These are phyloP conservation scores for Saccharomycopsis sp. DNA, from an alignment of 805 yeast genomes.

Conservation along the genomic window DNA sequence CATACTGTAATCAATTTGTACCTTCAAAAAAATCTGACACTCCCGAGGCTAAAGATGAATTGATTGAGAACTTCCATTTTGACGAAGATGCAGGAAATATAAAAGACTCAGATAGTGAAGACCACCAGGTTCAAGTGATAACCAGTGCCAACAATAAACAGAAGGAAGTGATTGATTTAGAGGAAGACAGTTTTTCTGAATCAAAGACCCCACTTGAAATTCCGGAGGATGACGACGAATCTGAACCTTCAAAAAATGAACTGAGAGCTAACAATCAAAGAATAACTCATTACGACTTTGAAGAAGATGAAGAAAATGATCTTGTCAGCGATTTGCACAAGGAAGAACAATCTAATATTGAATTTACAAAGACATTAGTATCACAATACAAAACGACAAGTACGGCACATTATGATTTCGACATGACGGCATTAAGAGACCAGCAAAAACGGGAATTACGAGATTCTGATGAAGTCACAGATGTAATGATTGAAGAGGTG, in stretches of 20 bases:
- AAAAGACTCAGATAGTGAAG: neutral
- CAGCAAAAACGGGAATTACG: constrained; percentile 63
- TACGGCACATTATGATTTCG: constrained; percentile 17
- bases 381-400: constrained; percentile 13
- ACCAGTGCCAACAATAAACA: neutral
- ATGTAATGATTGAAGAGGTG: constrained; percentile 80
- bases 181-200: neutral
- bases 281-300: constrained; percentile 49
- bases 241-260: constrained; percentile 1
- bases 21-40: neutral
- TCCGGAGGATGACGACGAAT: neutral
- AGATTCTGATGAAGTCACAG: constrained; percentile 88
- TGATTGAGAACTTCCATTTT: constrained; percentile 10
- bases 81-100: constrained; percentile 5
- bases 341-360: constrained; percentile 68
- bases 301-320: constrained; percentile 71
- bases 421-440: constrained; percentile 46
- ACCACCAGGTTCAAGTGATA: neutral
- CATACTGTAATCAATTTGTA: neutral
- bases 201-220: neutral
- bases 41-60: constrained; percentile 6
- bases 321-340: constrained; percentile 52
- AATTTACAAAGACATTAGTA: constrained; percentile 43
- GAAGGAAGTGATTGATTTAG: constrained; percentile 1
- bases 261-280: neutral